Conservation (phyloP, 1,284 basidiomycete species). For the Cutaneotrichosporon sp. region DNA sequence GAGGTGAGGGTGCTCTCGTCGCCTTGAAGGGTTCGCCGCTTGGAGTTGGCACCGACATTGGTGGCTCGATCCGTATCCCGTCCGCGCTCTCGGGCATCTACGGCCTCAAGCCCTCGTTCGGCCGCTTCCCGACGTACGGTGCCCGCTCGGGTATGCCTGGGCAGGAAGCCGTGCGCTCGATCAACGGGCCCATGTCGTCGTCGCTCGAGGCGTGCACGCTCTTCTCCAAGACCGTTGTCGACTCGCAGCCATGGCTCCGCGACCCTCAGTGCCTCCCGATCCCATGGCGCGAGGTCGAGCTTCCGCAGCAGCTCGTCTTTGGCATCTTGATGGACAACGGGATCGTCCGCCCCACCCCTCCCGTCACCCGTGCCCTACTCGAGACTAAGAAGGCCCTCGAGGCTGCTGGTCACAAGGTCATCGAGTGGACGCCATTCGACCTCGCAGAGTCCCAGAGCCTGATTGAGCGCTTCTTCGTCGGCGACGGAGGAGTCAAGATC, state of each 20-base stretch:
- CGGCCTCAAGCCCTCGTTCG: slow-evolving; percentile 67
- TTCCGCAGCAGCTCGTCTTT: slow-evolving; percentile 62
- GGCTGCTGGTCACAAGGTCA: slow-evolving; percentile 64
- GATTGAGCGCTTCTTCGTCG: slow-evolving; percentile 39
- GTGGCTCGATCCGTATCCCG: slow-evolving; percentile 71
- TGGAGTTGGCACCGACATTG: slow-evolving; percentile 69
- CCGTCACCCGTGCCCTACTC: slow-evolving; percentile 64
- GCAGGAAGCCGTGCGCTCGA: slow-evolving; percentile 67
- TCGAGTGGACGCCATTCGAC: slow-evolving; percentile 50
- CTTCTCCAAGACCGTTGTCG: slow-evolving; percentile 57
- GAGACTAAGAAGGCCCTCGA: slow-evolving; percentile 61
- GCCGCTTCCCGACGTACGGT: slow-evolving; percentile 69
- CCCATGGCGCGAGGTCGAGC: slow-evolving; percentile 64
- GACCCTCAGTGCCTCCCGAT: slow-evolving; percentile 66
- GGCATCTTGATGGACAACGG: slow-evolving; percentile 61
- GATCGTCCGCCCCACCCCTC: slow-evolving; percentile 65
- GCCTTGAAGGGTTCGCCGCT: slow-evolving; percentile 62
- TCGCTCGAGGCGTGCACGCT: slow-evolving; percentile 62
- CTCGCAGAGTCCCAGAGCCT: slow-evolving; percentile 25
- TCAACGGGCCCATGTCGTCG: slow-evolving; percentile 68
- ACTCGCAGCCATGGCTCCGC: slow-evolving; percentile 64
- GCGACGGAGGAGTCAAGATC: slow-evolving; percentile 46
- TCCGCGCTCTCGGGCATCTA: slow-evolving; percentile 66
- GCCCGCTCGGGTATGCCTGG: slow-evolving; percentile 65
- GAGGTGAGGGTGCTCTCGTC: slow-evolving; percentile 62